Evolutionary conservation across 495 filamentous ascomycete genomes (phyloP).

Genomic region (Xylaria curta): DNA sequence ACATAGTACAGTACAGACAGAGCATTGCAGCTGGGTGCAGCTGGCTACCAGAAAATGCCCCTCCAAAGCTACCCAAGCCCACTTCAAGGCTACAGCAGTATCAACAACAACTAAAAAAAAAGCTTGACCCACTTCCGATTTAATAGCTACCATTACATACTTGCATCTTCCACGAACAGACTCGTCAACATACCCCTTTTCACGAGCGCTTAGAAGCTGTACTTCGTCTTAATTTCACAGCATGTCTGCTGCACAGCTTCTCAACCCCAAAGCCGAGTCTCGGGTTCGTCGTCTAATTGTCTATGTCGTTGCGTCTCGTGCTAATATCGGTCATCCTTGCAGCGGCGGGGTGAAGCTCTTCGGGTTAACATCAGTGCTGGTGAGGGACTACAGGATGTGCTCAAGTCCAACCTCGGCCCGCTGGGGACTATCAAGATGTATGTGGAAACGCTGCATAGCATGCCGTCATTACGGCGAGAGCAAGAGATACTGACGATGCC

Average conservation of each 20-base stretch:
- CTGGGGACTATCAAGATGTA: slow-evolving; percentile 97
- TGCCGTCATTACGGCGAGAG: slow-evolving; percentile 8
- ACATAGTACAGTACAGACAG: too few species aligned
- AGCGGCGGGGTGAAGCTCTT: slow-evolving; percentile 95
- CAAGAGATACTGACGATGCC: slow-evolving; percentile 34
- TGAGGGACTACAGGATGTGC: slow-evolving; percentile 92
- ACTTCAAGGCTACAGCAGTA: slow-evolving; percentile 1
- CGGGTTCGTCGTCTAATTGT: slow-evolving; percentile 63
- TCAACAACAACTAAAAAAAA: slow-evolving; percentile 36
- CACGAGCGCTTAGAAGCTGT: slow-evolving; percentile 8
- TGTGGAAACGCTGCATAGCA: slow-evolving; percentile 30
- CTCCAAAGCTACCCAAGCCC: neutral
- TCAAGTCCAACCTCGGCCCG: slow-evolving; percentile 95
- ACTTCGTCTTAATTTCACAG: neutral
- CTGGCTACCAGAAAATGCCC: neutral
- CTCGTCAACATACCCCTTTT: neutral
- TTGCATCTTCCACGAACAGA: slow-evolving; percentile 7
- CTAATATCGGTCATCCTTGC: slow-evolving; percentile 35
- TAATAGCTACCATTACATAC: slow-evolving; percentile 24
- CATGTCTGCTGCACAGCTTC: slow-evolving; percentile 93
- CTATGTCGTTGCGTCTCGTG: slow-evolving; percentile 42
- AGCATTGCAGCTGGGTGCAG: neutral
- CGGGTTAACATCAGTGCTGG: slow-evolving; percentile 96
- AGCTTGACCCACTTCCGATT: slow-evolving; percentile 17
- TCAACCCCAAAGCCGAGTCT: slow-evolving; percentile 98